A percentile compares a stretch with the other conserved stretches of the same genome.
These are phyloP conservation scores for Ceratorhiza oryzae-sativae DNA, from an alignment of 1,284 basidiomycete species.

Conservation along the genomic window DNA sequence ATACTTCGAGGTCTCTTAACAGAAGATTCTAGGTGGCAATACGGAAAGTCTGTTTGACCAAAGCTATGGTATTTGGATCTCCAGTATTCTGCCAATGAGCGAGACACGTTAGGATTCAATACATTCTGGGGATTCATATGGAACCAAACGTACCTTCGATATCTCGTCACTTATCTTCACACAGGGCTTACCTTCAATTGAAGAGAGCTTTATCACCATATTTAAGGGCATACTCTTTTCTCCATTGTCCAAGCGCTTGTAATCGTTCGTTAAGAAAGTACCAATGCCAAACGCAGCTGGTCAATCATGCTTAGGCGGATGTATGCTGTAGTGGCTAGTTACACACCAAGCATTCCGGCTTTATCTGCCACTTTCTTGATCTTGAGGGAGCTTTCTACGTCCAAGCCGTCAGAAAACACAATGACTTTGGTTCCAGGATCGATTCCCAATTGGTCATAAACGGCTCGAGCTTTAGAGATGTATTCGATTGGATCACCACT, in stretches of 20 bases:
- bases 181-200: conserved; percentile 75
- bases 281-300: conserved; percentile 87
- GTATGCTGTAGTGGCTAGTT: background rate
- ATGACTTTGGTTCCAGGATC: conserved; percentile 72
- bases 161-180: conserved; percentile 93
- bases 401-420: conserved; percentile 83
- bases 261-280: conserved; percentile 90
- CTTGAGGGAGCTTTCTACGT: conserved; percentile 71
- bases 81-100: conserved; percentile 49
- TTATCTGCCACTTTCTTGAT: conserved; percentile 73
- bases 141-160: conserved; percentile 68
- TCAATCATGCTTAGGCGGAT: background rate
- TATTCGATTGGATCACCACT: conserved; percentile 86
- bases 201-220: conserved; percentile 90
- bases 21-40: conserved; percentile 26
- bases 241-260: conserved; percentile 63
- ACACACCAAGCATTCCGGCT: conserved; percentile 73
- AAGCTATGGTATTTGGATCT: conserved; percentile 47
- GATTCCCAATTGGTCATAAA: conserved; percentile 72
- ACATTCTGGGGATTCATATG: background rate
- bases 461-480: conserved; percentile 71
- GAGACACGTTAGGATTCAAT: background rate
- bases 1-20: background rate
- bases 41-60: conserved; percentile 49
- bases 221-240: conserved; percentile 83